Base-by-base conservation (phyloP, 116 monocot genomes). In the Phalaenopsis hybrid region DNA sequence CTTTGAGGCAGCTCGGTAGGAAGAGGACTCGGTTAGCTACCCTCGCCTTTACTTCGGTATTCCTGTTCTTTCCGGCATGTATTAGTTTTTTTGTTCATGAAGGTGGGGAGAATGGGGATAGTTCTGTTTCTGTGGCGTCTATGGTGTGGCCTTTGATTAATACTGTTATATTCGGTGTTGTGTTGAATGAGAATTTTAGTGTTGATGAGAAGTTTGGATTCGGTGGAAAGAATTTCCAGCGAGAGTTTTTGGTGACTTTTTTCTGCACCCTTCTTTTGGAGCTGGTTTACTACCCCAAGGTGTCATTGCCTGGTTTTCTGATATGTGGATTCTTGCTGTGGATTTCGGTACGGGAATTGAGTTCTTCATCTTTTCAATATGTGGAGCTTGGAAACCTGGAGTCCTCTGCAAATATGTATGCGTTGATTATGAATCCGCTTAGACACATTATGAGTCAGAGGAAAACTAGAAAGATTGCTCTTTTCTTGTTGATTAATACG, bases 381-480 rank as follows among this genome's bases (percentile, higher is more conserved):
- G 20, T 85, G 8, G 92, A 93, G 77, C 70, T 95, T 52, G 95
- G 95, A 6, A 85, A 74, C 45, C 44, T 75, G 28, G 79, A 83
- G 80, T 10, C 65, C 45, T 85, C 86, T 4, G 88, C 90, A 20
- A 86, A 87, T 15, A 9, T 98, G 13, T 85, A 84, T 80, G 76
- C 87, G 2, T 74, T 89, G 85, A 79, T 93, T 33, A 85, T 85
- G 83, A 87, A 88, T 8, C 93, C 95, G 6, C 68, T 98, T 57
- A 80, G 86, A 59, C 95, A 95, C 52, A 90, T 98, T 81, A 75
- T 93, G 76, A 87, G 88, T 78, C 92, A 93, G 82, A 87, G 89
- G 78, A 98, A 95, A 57, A 95, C 93, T 5, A 83, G 98, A 55
- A 98, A 95, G 90, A 98, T 98, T 83, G 91, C 92, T 41, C 78